These are phyloP conservation scores for Rosellinia necatrix DNA, from an alignment of 2,329 filamentous ascomycete genomes.

Conservation along the genomic window DNA sequence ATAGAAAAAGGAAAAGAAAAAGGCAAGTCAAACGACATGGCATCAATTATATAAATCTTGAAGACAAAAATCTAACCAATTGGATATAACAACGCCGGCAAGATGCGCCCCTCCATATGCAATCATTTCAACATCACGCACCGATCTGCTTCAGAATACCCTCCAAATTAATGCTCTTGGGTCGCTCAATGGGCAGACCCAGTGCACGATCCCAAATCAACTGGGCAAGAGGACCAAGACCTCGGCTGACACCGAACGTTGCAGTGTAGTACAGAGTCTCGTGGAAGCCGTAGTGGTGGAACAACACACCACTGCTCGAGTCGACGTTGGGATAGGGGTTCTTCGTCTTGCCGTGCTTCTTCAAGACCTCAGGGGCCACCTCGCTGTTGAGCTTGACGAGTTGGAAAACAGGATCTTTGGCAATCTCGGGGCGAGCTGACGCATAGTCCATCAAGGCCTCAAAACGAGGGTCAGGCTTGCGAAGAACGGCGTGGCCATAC, in stretches of 20 bases:
- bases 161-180: slow-evolving; percentile 94
- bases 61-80: slow-evolving; percentile 29
- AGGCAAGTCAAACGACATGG: slow-evolving; percentile 4
- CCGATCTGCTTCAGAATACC: slow-evolving; percentile 75
- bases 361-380: slow-evolving; percentile 87
- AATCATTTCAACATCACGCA: slow-evolving; percentile 24
- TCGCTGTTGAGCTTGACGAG: slow-evolving; percentile 92
- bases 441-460: slow-evolving; percentile 97
- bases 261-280: slow-evolving; percentile 94
- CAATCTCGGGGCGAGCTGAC: slow-evolving; percentile 80
- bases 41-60: not conserved
- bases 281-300: slow-evolving; percentile 97
- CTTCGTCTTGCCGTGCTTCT: slow-evolving; percentile 96
- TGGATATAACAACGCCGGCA: slow-evolving; percentile 24
- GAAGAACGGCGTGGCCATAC: slow-evolving; percentile 93
- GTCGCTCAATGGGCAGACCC: slow-evolving; percentile 93
- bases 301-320: slow-evolving; percentile 87
- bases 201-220: slow-evolving; percentile 95
- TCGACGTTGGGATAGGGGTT: slow-evolving; percentile 98
- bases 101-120: slow-evolving; percentile 24
- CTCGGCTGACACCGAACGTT: slow-evolving; percentile 70
- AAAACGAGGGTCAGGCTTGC: slow-evolving; percentile 96
- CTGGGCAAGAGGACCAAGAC: slow-evolving; percentile 87
- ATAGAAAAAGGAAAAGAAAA: not conserved
- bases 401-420: slow-evolving; percentile 86